Evolutionary conservation across 2,329 filamentous ascomycete species (phyloP).

Genomic region (Leptographium lundbergii): DNA sequence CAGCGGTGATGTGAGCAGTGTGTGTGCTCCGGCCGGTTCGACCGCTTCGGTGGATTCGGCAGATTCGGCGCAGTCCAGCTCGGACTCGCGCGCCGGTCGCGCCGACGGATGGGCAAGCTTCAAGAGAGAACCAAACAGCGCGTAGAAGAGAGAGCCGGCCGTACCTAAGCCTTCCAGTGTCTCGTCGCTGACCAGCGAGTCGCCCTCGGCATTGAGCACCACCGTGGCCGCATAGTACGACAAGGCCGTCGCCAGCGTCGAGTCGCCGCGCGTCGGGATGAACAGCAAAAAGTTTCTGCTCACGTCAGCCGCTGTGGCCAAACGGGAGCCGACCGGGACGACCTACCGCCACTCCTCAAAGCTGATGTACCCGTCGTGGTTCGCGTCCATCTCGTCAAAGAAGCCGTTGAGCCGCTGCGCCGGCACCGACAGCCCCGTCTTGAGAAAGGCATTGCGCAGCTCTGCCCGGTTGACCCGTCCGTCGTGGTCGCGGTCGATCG

Average conservation of each 20-base stretch:
- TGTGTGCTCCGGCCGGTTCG: too few species aligned
- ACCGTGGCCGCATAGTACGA: slow-evolving; percentile 87
- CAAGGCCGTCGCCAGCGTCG: slow-evolving; percentile 68
- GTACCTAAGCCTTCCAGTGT: slow-evolving; percentile 91
- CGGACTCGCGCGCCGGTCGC: background rate
- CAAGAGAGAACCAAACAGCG: slow-evolving; percentile 65
- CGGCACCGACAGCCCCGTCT: slow-evolving; percentile 67
- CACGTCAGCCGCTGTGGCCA: background rate
- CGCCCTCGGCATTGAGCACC: slow-evolving; percentile 84
- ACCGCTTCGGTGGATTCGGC: background rate
- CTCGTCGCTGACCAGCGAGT: slow-evolving; percentile 84
- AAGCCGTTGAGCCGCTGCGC: slow-evolving; percentile 68
- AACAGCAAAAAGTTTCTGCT: slow-evolving; percentile 84
- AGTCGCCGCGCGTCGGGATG: slow-evolving; percentile 53
- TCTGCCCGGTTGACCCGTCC: slow-evolving; percentile 81
- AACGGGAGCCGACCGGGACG: background rate
- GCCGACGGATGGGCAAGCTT: slow-evolving; percentile 39
- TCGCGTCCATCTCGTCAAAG: slow-evolving; percentile 79
- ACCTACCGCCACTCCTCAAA: slow-evolving; percentile 95
- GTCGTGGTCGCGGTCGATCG: slow-evolving; percentile 76
- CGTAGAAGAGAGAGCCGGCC: slow-evolving; percentile 55
- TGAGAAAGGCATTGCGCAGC: slow-evolving; percentile 64
- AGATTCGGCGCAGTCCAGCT: background rate
- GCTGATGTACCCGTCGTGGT: slow-evolving; percentile 76
- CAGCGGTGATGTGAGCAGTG: background rate